Evolutionary conservation across 768 basidiomycete genomes (phyloP), one percentile per base, ranked within the genome.

Genomic region (Suillus clintonianus): DNA sequence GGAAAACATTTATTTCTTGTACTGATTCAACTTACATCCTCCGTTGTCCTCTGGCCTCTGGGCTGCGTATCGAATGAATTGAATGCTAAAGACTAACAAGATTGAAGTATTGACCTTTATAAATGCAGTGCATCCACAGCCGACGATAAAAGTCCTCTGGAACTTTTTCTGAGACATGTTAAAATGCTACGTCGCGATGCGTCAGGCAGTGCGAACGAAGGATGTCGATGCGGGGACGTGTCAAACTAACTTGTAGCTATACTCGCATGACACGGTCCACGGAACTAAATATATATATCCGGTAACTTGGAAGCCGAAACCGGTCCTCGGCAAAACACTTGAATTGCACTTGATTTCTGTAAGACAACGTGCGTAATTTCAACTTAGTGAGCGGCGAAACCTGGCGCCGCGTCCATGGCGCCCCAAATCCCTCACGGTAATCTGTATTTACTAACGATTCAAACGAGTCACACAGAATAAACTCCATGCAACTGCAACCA

Each of bases 111-210:
- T 57, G 51, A 88, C 90, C 84, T 93, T 93, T 71, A 85, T 87
- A 72, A 92, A 93, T 24, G 87, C 87, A 0, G 92, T 93, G 70
- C 86, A 88, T 65, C 91, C 90, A 47, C 82, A 87, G 6, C 91
- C 91, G 53, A 92, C 76, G 56, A 93, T 82, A 69, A 91, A 92
- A 32, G 84, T 83, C 59, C 65, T 65, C 54, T 59, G 59, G 54
- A 65, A 63, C 36, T 65, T 67, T 24, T 30, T 37, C n/a, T 60
- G 19, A 24, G 53, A 15, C 50, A 63, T 66, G n/a, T 24, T 37
- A 9, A 30, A 17, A 14, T 11, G 9, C 14, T 17, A 37, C 37
- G 56, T 39, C 37, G 37, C 36, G 15, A 39, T 24, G 27, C 17
- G 22, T 24, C 15, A 27, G 55, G 24, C n/a, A n/a, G n/a, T 56